Evolutionary conservation across 2,329 filamentous ascomycete genomes (phyloP).

Genomic region (Colletotrichum endophyticum): DNA sequence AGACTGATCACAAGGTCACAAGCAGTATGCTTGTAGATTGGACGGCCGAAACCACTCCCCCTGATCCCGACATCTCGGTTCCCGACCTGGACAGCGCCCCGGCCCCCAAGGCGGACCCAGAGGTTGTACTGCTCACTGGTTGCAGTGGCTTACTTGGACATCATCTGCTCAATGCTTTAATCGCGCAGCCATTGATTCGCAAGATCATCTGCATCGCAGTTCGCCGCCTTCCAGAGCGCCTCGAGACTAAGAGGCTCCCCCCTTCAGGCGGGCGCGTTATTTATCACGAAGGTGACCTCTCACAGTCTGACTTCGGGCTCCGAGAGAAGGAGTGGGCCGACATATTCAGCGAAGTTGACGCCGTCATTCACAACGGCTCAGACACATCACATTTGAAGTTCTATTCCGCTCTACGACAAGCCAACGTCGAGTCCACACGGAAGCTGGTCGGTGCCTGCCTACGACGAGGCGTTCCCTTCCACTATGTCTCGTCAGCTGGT

Average conservation of each 20-base stretch:
- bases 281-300: slow-evolving; percentile 30
- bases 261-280: not conserved
- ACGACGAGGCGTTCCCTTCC: not conserved
- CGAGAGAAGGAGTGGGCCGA: not conserved
- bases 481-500: not conserved
- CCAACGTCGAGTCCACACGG: not conserved
- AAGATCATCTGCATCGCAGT: not conserved
- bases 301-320: not conserved
- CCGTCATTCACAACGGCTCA: not conserved
- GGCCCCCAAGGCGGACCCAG: not conserved
- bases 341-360: not conserved
- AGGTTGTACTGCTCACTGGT: not conserved
- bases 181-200: not conserved
- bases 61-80: not conserved
- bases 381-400: not conserved
- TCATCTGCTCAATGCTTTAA: not conserved
- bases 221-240: not conserved
- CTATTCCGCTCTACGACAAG: not conserved
- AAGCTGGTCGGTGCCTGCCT: not conserved
- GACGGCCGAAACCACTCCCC: not conserved
- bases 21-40: not conserved
- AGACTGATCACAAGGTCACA: not conserved
- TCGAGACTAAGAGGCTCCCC: not conserved
- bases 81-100: not conserved
- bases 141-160: not conserved